phyloP scores from a whole-genome alignment of 2,329 filamentous ascomycete genomes.

The Claviceps humidiphila region DNA sequence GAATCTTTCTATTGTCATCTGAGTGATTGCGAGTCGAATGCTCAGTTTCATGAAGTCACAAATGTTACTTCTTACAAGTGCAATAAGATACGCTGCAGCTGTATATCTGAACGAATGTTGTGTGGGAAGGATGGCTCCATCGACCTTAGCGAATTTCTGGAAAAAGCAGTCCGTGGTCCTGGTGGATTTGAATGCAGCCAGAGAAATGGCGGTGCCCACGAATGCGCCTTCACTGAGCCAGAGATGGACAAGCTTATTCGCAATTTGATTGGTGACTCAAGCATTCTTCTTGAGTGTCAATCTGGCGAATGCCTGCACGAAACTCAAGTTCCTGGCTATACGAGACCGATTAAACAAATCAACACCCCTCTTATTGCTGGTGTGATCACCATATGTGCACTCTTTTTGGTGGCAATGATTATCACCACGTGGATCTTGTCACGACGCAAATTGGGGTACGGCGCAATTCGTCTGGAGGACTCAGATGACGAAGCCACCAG shows the following conservation, averaged over 20 bases:
- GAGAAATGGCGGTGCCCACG: conserved; percentile 46
- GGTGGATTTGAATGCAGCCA: conserved; percentile 68
- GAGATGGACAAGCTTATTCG: conserved; percentile 85
- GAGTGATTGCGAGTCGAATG: conserved; percentile 62
- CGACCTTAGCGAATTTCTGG: conserved; percentile 81
- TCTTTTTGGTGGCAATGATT: conserved; percentile 83
- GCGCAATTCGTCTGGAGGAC: conserved; percentile 72
- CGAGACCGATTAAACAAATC: conserved; percentile 79
- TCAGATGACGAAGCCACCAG: conserved; percentile 79
- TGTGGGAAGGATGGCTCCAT: conserved; percentile 86
- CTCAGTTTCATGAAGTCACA: conserved; percentile 51
- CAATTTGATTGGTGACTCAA: conserved; percentile 79
- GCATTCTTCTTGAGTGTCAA: conserved; percentile 69
- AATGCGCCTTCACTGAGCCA: conserved; percentile 79
- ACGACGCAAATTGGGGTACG: conserved; percentile 55
- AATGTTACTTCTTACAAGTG: conserved; percentile 83
- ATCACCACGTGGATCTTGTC: conserved; percentile 79
- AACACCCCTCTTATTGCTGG: conserved; percentile 93
- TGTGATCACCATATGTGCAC: conserved; percentile 71
- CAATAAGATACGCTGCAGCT: conserved; percentile 72
- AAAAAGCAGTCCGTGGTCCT: conserved; percentile 71
- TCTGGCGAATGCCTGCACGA: conserved; percentile 88
- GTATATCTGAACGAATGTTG: conserved; percentile 82
- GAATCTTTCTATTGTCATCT: conserved; percentile 96
- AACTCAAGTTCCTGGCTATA: conserved; percentile 85